Conservation (phyloP, 331 rosid species). For the Erythrophleum ivorense region DNA sequence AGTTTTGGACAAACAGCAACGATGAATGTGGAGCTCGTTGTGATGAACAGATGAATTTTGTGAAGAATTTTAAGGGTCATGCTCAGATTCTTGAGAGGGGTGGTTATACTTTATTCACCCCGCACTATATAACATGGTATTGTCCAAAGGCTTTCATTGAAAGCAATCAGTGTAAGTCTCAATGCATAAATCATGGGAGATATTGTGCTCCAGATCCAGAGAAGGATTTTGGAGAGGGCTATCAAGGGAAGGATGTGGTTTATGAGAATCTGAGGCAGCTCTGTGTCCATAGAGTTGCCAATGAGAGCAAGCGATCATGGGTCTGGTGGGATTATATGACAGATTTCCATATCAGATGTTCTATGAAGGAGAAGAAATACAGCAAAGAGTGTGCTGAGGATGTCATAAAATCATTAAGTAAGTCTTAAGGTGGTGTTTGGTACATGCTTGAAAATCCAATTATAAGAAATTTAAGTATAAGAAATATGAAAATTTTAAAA, state of each 20-base stretch:
- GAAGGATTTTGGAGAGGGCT: slow-evolving; percentile 75
- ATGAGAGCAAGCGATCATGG: slow-evolving; percentile 78
- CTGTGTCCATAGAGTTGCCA: slow-evolving; percentile 91
- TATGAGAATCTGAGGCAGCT: slow-evolving; percentile 93
- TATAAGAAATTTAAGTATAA: not conserved
- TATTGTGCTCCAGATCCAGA: slow-evolving; percentile 96
- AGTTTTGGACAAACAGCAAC: slow-evolving; percentile 97
- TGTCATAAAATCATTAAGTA: slow-evolving; percentile 83
- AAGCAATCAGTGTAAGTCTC: slow-evolving; percentile 81
- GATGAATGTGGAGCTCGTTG: slow-evolving; percentile 95
- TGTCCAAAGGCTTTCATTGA: slow-evolving; percentile 72
- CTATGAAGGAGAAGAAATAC: slow-evolving; percentile 90
- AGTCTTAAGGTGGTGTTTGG: not conserved
- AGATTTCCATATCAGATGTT: slow-evolving; percentile 92
- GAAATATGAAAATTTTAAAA: not conserved
- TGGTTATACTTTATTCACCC: slow-evolving; percentile 78
- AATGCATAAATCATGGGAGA: slow-evolving; percentile 88
- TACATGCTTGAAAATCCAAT: not conserved
- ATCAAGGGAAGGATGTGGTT: slow-evolving; percentile 92
- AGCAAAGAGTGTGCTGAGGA: slow-evolving; percentile 85
- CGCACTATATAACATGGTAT: slow-evolving; percentile 94
- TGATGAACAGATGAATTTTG: slow-evolving; percentile 86
- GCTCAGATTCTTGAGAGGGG: slow-evolving; percentile 98
- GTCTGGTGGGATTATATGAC: slow-evolving; percentile 99
- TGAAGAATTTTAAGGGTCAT: slow-evolving; percentile 84